phyloP scores from a whole-genome alignment of 306 rosid species.

The Acacia crassicarpa region DNA sequence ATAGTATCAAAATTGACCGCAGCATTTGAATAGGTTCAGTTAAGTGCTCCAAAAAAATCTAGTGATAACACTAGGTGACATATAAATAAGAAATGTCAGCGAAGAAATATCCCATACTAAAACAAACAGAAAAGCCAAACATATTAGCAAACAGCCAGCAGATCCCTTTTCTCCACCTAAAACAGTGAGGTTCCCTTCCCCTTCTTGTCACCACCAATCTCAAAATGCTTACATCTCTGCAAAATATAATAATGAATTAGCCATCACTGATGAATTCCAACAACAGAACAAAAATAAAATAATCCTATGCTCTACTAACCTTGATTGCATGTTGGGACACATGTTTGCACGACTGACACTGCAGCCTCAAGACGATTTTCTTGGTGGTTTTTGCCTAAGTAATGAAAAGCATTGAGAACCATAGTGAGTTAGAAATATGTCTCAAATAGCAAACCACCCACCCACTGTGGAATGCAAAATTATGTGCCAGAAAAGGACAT shows the following conservation, averaged over 20 bases:
- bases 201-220: conserved; percentile 57
- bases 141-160: neutral
- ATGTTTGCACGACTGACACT: conserved; percentile 56
- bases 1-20: neutral
- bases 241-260: neutral
- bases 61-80: conserved; percentile 1
- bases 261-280: neutral
- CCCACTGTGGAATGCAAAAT: neutral
- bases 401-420: neutral
- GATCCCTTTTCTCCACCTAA: conserved; percentile 26
- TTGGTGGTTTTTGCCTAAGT: conserved; percentile 51
- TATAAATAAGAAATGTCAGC: neutral
- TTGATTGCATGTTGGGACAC: conserved; percentile 52
- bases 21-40: neutral
- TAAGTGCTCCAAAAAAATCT: neutral
- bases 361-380: conserved; percentile 54
- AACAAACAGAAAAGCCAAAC: neutral
- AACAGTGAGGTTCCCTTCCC: conserved; percentile 57
- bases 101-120: neutral
- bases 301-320: conserved; percentile 3
- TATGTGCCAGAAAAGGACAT: neutral
- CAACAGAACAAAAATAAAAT: neutral
- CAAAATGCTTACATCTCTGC: conserved; percentile 58
- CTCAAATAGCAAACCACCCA: neutral
- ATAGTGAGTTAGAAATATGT: neutral